Base-by-base conservation (phyloP, 169 alveolate species). In the Cryptosporidium ubiquitum region DNA sequence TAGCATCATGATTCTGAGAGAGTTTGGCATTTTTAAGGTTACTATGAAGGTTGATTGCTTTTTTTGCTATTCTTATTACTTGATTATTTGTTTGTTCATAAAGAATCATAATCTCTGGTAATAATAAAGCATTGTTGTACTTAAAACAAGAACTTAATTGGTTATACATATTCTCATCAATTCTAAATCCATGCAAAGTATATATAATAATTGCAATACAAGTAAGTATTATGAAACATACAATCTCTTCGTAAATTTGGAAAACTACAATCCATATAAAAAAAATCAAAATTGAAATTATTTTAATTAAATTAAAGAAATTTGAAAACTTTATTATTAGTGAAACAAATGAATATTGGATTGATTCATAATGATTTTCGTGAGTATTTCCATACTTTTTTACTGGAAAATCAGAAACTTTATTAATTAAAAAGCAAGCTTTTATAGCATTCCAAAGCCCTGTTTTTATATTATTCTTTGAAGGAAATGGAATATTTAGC, bases 41-140 rank as follows among this genome's bases (percentile, higher is more conserved):
- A 26, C 58, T 60, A 18, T 79, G 75, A 31, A 79, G 75, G 33
- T 44, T 26, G 23, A 79, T 79, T 16, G 89, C 89, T 47, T 68
- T 79, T n/a, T 61, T 58, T 18, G 89, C 75, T 3, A 26, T 40
- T 18, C 40, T 40, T 5, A 61, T 64, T 3, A 79, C 75, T 14
- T 79, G 89, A 23, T 14, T 20, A 26, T 79, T 79, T 37, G 89
- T 79, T 47, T 64, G 89, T n/a, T 79, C 75, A 35, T 61, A 64
- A 10, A 79, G 75, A 16, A 64, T 79, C 68, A 64, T 42, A 33
- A 79, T 47, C 29, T 79, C 89, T 14, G 89, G 89, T n/a, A 79
- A 23, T 18, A 79, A 12, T 5, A 64, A 29, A n/a, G 44, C 37
- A n/a, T 79, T 79, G 47, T 66, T 79, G 12, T 18, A 64, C 37